Evolutionary conservation across 768 basidiomycete species (phyloP).

Genomic region (Fomitopsis serialis): DNA sequence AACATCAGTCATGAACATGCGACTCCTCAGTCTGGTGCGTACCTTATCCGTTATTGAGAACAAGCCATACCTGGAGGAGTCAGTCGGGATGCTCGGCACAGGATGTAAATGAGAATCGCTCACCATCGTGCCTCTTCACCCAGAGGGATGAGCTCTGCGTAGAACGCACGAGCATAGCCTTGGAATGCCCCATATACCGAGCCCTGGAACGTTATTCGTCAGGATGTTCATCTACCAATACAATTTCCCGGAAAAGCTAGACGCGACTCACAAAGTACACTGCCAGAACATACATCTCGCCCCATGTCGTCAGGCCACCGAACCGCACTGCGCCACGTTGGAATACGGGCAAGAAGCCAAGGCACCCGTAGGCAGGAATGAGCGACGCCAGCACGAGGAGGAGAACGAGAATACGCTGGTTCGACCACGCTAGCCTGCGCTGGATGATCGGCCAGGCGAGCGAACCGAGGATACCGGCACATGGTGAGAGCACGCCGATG

Average conservation of each 20-base stretch:
- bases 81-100: background rate
- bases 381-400: constrained; percentile 62
- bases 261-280: constrained; percentile 65
- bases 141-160: constrained; percentile 80
- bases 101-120: constrained; percentile 11
- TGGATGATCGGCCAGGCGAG: constrained; percentile 78
- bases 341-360: constrained; percentile 65
- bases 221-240: background rate
- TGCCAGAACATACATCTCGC: constrained; percentile 83
- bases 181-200: constrained; percentile 87
- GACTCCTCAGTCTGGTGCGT: constrained; percentile 3
- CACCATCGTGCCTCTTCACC: constrained; percentile 90
- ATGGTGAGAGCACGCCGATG: constrained; percentile 74
- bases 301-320: constrained; percentile 71
- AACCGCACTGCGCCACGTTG: constrained; percentile 38
- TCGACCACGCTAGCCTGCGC: constrained; percentile 55
- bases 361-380: constrained; percentile 77
- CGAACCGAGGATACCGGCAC: constrained; percentile 78
- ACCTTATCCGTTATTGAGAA: constrained; percentile 92
- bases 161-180: constrained; percentile 82
- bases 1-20: background rate
- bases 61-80: constrained; percentile 49
- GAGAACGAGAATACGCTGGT: constrained; percentile 57
- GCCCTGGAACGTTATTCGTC: constrained; percentile 31
- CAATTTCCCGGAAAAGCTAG: background rate